Conservation (phyloP, 2,329 filamentous ascomycete species). For the Thielaviopsis punctulata region DNA sequence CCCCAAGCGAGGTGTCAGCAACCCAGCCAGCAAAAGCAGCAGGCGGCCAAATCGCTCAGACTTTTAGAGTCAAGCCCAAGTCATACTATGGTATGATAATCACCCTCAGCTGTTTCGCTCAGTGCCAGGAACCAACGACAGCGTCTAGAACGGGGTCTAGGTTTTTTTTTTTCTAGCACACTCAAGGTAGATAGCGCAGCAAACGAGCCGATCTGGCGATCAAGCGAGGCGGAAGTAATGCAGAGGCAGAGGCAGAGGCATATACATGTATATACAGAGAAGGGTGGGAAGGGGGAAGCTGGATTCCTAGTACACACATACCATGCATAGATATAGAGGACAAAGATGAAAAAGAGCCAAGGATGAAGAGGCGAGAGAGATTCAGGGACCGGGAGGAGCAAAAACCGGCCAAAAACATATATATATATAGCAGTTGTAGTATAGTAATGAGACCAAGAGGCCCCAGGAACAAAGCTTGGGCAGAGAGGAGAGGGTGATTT, state of each 20-base stretch:
- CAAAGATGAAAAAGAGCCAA: not conserved
- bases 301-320: too few species aligned
- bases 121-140: not conserved
- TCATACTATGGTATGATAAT: not conserved
- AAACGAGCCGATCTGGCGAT: slow-evolving; percentile 1
- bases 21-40: not conserved
- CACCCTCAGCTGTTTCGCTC: not conserved
- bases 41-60: not conserved
- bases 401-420: not conserved
- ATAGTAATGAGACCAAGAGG: too few species aligned
- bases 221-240: not conserved
- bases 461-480: too few species aligned
- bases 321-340: too few species aligned
- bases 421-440: too few species aligned
- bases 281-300: too few species aligned
- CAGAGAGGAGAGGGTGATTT: too few species aligned
- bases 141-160: too few species aligned
- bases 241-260: not conserved
- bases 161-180: too few species aligned
- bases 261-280: too few species aligned
- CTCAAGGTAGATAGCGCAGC: not conserved
- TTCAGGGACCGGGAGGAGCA: not conserved
- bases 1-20: not conserved
- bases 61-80: not conserved
- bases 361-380: not conserved